These are phyloP conservation scores for Suillus decipiens DNA, from an alignment of 768 basidiomycete species.

Conservation along the genomic window DNA sequence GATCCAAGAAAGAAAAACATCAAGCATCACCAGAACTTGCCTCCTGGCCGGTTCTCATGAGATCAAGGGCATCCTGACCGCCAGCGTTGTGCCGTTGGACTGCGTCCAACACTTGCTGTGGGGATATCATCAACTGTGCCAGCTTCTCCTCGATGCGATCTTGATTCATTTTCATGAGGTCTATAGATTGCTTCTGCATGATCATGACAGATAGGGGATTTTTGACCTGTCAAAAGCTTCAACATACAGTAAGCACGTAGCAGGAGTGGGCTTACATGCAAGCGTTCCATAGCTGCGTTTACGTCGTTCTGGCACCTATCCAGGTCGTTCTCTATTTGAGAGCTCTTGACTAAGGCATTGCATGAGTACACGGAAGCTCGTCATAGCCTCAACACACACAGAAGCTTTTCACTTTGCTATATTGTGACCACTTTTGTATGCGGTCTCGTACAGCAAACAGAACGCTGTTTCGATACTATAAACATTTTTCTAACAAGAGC, in stretches of 20 bases:
- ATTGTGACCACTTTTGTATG: constrained; percentile 40
- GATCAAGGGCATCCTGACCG: constrained; percentile 40
- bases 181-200: constrained; percentile 32
- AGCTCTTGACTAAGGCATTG: constrained; percentile 40
- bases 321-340: constrained; percentile 49
- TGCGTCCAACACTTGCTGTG: constrained; percentile 39
- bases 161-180: constrained; percentile 29
- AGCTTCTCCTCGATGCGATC: constrained; percentile 41
- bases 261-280: constrained; percentile 39
- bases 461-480: constrained; percentile 32
- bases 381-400: constrained; percentile 31
- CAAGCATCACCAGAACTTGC: constrained; percentile 27
- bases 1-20: background rate
- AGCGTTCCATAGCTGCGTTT: constrained; percentile 40
- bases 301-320: constrained; percentile 45
- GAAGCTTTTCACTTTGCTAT: constrained; percentile 39
- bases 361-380: background rate
- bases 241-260: background rate
- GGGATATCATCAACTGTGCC: constrained; percentile 39
- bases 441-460: constrained; percentile 42
- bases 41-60: constrained; percentile 58
- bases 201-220: constrained; percentile 26
- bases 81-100: constrained; percentile 43
- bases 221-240: constrained; percentile 20
- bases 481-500: constrained; percentile 2